Conservation (phyloP, 768 basidiomycete species). For the Tubosaeta sp. region DNA sequence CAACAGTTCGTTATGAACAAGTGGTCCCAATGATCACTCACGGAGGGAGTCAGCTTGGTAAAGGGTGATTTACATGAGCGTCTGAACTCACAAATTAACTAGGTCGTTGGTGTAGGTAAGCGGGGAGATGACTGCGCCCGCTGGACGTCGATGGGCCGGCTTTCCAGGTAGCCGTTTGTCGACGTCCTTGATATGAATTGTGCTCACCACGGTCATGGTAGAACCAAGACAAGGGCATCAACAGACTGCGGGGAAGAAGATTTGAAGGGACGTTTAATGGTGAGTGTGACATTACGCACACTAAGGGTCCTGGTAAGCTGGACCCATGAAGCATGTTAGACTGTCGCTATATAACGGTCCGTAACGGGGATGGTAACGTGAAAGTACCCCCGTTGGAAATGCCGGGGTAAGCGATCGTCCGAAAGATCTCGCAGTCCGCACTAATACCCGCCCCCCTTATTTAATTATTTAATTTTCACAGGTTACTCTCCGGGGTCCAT, state of each 20-base stretch:
- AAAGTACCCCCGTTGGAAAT: neutral
- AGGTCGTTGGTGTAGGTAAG: slow-evolving; percentile 45
- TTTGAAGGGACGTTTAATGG: slow-evolving; percentile 16
- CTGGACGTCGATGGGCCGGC: slow-evolving; percentile 38
- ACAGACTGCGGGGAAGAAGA: slow-evolving; percentile 13
- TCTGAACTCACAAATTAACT: slow-evolving; percentile 48
- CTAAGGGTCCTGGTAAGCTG: slow-evolving; percentile 10
- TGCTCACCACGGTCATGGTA: slow-evolving; percentile 20
- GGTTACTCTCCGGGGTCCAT: slow-evolving; percentile 21
- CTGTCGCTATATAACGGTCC: slow-evolving; percentile 16
- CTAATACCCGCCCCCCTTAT: neutral
- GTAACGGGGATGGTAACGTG: slow-evolving; percentile 5
- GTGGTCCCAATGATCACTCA: slow-evolving; percentile 69
- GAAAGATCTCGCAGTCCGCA: slow-evolving; percentile 8
- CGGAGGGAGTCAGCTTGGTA: slow-evolving; percentile 3
- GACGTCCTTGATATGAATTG: slow-evolving; percentile 37
- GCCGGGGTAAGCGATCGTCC: neutral
- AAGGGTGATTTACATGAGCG: neutral
- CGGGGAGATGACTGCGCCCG: slow-evolving; percentile 54
- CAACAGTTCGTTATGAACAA: slow-evolving; percentile 55
- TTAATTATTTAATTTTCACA: slow-evolving; percentile 9
- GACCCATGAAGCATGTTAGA: slow-evolving; percentile 6
- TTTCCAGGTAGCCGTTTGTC: slow-evolving; percentile 41
- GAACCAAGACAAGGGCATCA: slow-evolving; percentile 21
- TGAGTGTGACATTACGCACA: slow-evolving; percentile 18